A percentile compares a stretch with the other conserved stretches of the same genome.
Conservation (phyloP, 75 land plant species). For the Sequoia sempervirens region DNA sequence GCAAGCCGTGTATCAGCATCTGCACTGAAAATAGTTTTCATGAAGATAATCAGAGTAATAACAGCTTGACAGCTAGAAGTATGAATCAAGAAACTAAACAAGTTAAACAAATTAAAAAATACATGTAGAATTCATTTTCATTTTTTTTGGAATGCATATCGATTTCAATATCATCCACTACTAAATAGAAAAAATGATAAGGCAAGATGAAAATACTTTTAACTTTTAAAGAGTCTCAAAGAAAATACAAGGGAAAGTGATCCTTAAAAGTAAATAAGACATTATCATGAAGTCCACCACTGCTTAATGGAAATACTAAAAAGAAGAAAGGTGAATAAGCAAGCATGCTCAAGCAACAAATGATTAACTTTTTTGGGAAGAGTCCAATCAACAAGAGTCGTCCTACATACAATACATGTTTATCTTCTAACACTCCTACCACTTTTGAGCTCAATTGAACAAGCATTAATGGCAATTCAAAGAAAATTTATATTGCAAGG, state of each 20-base stretch:
- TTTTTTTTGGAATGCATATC: background rate
- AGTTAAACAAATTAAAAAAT: background rate
- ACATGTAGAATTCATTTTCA: background rate
- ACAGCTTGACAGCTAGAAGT: background rate
- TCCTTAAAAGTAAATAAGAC: background rate
- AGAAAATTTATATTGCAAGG: no score
- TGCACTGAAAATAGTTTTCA: slow-evolving; percentile 56
- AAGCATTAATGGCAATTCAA: no score
- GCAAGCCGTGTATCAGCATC: slow-evolving; percentile 97
- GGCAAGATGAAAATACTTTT: background rate
- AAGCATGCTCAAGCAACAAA: no score
- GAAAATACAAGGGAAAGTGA: background rate
- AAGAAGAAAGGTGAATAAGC: no score
- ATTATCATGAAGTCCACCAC: no score
- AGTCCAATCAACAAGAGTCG: no score
- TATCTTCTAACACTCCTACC: no score
- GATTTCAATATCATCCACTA: background rate
- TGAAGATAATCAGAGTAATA: slow-evolving; percentile 20
- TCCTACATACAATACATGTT: no score
- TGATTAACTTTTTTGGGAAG: no score
- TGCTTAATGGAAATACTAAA: no score
- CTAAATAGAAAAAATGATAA: background rate
- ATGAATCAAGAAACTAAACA: background rate
- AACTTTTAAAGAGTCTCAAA: background rate
- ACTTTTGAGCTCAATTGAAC: no score